Base-by-base conservation (phyloP, 2,329 filamentous ascomycete species). In the Alternaria triticimaculans region DNA sequence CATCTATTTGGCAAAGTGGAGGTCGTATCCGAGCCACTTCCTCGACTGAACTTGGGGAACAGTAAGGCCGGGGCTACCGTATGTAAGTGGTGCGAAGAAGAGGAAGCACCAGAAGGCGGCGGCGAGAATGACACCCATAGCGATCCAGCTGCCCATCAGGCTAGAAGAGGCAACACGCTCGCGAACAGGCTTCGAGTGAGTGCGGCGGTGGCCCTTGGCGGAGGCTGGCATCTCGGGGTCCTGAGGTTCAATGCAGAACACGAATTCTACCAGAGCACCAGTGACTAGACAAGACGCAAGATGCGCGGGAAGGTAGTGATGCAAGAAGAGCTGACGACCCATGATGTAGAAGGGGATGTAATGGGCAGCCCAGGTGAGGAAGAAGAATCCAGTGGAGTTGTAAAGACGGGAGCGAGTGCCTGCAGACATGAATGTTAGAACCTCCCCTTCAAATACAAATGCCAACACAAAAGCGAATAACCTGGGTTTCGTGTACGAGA, bases 351-450 rank as follows among this genome's bases (percentile, higher is more conserved):
- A 99, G 56, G 95, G 95, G 81, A 97, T 89, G 85, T 97, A 99
- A 80, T 99, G 96, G 3, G 94, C 95, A 14, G 93, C 94, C 96
- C 96, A 99, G 60, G 94, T 93, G 61, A 99, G 88, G 89, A 97
- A 98, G 85, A 99, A 96, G 88, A 99, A 99, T 23, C 96, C 96
- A 1, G 96, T 98, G 58, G 94, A 97, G 86, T 98, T 98, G 84
- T 99, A 99, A 54, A 99, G 87, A 68, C 94, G 94, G 23, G 92
- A 94, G 69, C 96, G 94, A 28, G 96, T 94, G 70, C 94, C 94
- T 91, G 15, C 12, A 50, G 50, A 30, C 33, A 57, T 55, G 45
- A 55, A 77, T 53, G 43, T 51, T 63, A 65, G 46, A 50, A 60
- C 64, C 53, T 65, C 21, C 56, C 54, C 56, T 37, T 45, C 28